Percentiles rank a stretch among this genome's conserved stretches.
Conservation (phyloP, 176 grass and related monocot genomes). For the Pontederia crassipes region DNA sequence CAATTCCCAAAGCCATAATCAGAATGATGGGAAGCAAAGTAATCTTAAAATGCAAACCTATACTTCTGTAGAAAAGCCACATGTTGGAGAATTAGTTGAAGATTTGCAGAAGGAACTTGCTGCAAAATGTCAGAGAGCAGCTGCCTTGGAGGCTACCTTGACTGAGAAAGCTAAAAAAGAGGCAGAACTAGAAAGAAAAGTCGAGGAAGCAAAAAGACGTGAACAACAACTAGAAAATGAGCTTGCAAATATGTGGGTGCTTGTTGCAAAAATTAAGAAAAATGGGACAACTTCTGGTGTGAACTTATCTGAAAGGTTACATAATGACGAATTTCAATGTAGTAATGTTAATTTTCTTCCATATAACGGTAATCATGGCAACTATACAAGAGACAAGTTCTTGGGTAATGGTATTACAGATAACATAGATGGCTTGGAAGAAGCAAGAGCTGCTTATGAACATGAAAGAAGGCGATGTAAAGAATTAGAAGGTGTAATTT, state of each 20-base stretch:
- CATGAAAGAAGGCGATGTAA: constrained; percentile 52
- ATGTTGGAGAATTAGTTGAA: constrained; percentile 56
- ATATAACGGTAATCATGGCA: constrained; percentile 26
- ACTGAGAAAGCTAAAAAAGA: constrained; percentile 64
- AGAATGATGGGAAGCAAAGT: constrained; percentile 14
- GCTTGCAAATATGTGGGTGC: constrained; percentile 75
- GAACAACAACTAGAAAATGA: constrained; percentile 82
- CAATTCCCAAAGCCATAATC: constrained; percentile 10
- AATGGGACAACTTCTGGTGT: constrained; percentile 36
- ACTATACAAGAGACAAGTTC: constrained; percentile 20
- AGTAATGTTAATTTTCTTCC: constrained; percentile 52
- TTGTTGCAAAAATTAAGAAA: constrained; percentile 72
- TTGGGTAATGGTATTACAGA: constrained; percentile 39
- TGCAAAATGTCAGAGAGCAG: constrained; percentile 74
- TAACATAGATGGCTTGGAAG: constrained; percentile 46
- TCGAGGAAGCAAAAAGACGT: constrained; percentile 60
- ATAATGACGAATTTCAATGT: constrained; percentile 30
- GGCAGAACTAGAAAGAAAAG: constrained; percentile 58
- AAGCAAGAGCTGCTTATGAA: constrained; percentile 54
- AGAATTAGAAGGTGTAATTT: constrained; percentile 62
- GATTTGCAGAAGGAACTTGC: constrained; percentile 88
- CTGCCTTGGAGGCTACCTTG: constrained; percentile 54
- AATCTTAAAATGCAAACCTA: constrained; percentile 20
- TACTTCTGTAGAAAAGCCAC: constrained; percentile 29
- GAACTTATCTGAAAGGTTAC: constrained; percentile 27